These are phyloP conservation scores for Ascochyta lentis DNA, from an alignment of 2,329 filamentous ascomycete genomes.

Conservation along the genomic window DNA sequence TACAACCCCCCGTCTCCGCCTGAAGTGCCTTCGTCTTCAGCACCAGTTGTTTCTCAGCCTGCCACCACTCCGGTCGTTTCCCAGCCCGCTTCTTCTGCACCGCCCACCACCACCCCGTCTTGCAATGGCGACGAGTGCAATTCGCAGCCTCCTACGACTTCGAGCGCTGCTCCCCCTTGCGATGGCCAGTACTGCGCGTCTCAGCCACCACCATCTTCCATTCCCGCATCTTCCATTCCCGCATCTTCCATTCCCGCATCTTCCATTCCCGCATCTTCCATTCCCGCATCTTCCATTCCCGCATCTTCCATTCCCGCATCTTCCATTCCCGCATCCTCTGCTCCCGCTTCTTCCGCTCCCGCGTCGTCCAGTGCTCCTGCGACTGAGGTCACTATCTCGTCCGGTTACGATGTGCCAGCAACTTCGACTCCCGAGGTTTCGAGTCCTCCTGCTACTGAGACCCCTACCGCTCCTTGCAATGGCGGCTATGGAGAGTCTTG, in stretches of 20 bases:
- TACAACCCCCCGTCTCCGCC: constrained; percentile 33
- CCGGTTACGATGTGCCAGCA: background rate
- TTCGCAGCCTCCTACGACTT: constrained; percentile 12
- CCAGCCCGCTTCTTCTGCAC: constrained; percentile 11
- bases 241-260: too few relatives aligned
- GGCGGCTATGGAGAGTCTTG: constrained; percentile 12
- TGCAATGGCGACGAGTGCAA: constrained; percentile 13
- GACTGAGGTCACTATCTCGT: background rate
- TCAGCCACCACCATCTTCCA: constrained; percentile 1
- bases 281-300: background rate
- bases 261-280: background rate
- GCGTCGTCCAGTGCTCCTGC: background rate
- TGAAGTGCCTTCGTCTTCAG: constrained; percentile 18
- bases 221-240: background rate
- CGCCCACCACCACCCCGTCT: constrained; percentile 13
- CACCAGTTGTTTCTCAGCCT: constrained; percentile 15
- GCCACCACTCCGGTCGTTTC: constrained; percentile 7
- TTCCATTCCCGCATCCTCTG: background rate
- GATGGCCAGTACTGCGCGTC: constrained; percentile 1
- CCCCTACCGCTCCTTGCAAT: constrained; percentile 8
- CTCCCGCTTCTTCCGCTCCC: background rate
- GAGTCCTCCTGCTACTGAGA: constrained; percentile 11
- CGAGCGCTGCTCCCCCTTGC: constrained; percentile 1
- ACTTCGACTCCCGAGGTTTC: constrained; percentile 5
- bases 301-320: background rate